Evolutionary conservation across 192 early-diverging fungal genomes (phyloP).

Genomic region (Podila epigama): DNA sequence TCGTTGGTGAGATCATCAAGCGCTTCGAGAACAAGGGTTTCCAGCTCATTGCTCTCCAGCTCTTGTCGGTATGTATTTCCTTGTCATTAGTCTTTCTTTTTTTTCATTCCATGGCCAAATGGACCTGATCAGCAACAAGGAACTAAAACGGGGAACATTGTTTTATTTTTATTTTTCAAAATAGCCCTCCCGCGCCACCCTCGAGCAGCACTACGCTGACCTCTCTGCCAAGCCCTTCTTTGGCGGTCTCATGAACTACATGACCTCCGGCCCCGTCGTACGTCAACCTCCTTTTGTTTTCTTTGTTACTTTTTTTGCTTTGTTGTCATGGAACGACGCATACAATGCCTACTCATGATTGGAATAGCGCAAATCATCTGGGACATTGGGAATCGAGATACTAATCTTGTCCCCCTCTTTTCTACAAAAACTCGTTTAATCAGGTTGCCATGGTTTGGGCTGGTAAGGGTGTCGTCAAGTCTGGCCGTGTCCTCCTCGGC

Average conservation of each 20-base stretch:
- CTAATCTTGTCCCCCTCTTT: not conserved
- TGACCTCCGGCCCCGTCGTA: slow-evolving; percentile 91
- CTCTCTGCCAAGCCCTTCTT: slow-evolving; percentile 89
- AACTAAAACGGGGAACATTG: slow-evolving; percentile 3
- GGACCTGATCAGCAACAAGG: not conserved
- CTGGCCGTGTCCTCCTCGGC: slow-evolving; percentile 88
- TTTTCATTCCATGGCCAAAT: slow-evolving; percentile 2
- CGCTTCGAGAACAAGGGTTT: slow-evolving; percentile 91
- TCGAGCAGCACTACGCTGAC: slow-evolving; percentile 91
- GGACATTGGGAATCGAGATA: not conserved
- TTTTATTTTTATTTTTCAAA: not conserved
- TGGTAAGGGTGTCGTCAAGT: slow-evolving; percentile 85
- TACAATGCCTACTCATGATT: too few species aligned
- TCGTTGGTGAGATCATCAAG: slow-evolving; percentile 85
- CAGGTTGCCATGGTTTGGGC: slow-evolving; percentile 79
- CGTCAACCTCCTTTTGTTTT: too few species aligned
- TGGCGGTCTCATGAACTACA: slow-evolving; percentile 88
- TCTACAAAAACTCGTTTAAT: not conserved
- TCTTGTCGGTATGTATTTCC: slow-evolving; percentile 57
- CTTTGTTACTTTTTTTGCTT: slow-evolving; percentile 42
- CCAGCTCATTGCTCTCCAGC: slow-evolving; percentile 90
- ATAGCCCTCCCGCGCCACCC: slow-evolving; percentile 64
- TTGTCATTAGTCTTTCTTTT: too few species aligned
- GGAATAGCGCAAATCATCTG: slow-evolving; percentile 40
- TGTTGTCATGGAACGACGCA: slow-evolving; percentile 6